These are phyloP conservation scores for Nannochloropsis salina DNA, from an alignment of 108 stramenopile species.

Conservation along the genomic window DNA sequence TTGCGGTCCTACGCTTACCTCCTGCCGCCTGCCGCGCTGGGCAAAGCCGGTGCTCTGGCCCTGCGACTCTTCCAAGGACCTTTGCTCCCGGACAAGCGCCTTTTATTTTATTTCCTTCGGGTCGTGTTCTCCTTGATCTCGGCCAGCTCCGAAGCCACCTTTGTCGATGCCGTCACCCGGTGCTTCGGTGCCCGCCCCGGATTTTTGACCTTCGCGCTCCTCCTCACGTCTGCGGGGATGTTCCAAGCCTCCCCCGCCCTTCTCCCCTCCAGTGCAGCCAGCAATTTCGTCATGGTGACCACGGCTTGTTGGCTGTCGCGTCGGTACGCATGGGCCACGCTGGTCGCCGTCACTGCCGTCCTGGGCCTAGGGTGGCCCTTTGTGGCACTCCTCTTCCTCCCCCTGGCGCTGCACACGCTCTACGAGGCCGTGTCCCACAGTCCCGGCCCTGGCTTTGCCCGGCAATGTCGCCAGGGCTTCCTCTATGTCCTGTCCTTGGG, in stretches of 20 bases:
- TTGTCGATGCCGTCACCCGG: slow-evolving; percentile 5
- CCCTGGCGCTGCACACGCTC: slow-evolving; percentile 63
- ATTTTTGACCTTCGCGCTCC: slow-evolving; percentile 47
- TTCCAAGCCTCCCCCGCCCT: slow-evolving; percentile 67
- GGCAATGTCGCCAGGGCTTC: not conserved
- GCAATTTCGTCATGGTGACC: slow-evolving; percentile 60
- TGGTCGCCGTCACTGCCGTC: slow-evolving; percentile 67
- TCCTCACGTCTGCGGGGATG: slow-evolving; percentile 64
- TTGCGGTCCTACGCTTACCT: slow-evolving; percentile 89
- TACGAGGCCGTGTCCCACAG: not conserved
- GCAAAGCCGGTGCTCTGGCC: slow-evolving; percentile 22
- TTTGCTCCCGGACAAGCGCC: slow-evolving; percentile 39
- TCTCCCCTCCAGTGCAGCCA: slow-evolving; percentile 71
- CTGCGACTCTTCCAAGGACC: not conserved
- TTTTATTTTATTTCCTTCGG: slow-evolving; percentile 57
- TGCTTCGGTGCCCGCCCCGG: slow-evolving; percentile 31
- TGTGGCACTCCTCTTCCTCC: slow-evolving; percentile 79
- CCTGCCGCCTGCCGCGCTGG: slow-evolving; percentile 57
- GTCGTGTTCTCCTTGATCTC: slow-evolving; percentile 25
- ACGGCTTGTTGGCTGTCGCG: slow-evolving; percentile 55
- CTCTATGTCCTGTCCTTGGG: not conserved
- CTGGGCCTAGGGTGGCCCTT: slow-evolving; percentile 93
- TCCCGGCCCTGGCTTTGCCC: not conserved
- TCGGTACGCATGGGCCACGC: slow-evolving; percentile 52
- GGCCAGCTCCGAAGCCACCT: slow-evolving; percentile 7